Evolutionary conservation across 2,329 filamentous ascomycete species (phyloP).

Genomic region (Claviceps paspali): DNA sequence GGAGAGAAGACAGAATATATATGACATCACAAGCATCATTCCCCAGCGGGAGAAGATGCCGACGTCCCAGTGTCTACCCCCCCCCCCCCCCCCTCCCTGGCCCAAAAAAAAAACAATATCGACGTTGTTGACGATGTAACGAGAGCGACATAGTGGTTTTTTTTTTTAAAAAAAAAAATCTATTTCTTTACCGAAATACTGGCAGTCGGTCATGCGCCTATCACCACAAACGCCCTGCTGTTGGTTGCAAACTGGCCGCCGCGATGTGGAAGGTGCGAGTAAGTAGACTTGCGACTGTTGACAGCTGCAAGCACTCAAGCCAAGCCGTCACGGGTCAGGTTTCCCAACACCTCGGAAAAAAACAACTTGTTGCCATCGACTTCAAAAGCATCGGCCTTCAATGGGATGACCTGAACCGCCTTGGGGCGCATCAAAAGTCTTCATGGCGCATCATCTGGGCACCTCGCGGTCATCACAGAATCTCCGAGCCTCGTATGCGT

Average conservation of each 20-base stretch:
- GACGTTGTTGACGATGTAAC: too few species aligned
- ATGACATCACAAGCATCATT: background rate
- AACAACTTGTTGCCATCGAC: background rate
- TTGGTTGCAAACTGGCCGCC: too few species aligned
- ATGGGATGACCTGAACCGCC: too few species aligned
- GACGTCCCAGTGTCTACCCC: too few species aligned
- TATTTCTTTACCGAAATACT: too few species aligned
- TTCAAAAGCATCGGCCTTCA: too few species aligned
- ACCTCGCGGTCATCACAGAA: conserved; percentile 9
- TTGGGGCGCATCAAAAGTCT: background rate
- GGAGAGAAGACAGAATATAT: background rate
- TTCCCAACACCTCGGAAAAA: background rate
- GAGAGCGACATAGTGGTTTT: too few species aligned
- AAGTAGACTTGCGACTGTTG: background rate
- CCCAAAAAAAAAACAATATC: too few species aligned
- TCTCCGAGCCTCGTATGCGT: conserved; percentile 7
- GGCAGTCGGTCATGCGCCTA: too few species aligned
- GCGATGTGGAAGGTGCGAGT: background rate
- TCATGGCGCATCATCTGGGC: conserved; percentile 12
- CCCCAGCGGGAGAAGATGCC: background rate
- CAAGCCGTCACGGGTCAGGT: background rate
- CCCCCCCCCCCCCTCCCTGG: too few species aligned
- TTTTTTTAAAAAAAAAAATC: too few species aligned
- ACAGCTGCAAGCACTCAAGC: background rate
- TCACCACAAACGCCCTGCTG: too few species aligned